phyloP scores from a whole-genome alignment of 169 alveolate species.

The Cardiosporidium cionae region DNA sequence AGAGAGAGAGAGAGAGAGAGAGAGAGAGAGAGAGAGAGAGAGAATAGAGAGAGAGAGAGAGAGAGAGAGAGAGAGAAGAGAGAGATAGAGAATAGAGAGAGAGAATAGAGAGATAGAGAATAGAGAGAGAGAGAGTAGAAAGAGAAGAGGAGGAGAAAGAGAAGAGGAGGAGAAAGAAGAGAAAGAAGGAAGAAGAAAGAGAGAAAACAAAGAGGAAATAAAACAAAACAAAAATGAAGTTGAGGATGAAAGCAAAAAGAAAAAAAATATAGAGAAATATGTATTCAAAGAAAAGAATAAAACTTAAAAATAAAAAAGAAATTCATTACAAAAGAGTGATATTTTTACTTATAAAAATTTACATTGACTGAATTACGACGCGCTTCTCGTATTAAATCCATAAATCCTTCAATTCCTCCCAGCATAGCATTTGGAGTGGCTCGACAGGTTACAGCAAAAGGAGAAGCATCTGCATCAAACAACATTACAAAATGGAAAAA shows the following conservation, averaged over 20 bases:
- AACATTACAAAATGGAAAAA: too few relatives aligned
- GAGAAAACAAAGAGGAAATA: not conserved
- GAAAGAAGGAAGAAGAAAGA: not conserved
- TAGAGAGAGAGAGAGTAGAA: too few relatives aligned
- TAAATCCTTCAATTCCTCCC: slow-evolving; percentile 75
- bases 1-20: too few relatives aligned
- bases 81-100: too few relatives aligned
- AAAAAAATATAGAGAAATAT: not conserved
- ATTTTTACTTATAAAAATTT: too few relatives aligned
- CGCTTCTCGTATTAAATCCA: slow-evolving; percentile 58
- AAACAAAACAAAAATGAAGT: not conserved
- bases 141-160: too few relatives aligned
- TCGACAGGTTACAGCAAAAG: slow-evolving; percentile 70
- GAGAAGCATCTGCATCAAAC: slow-evolving; percentile 57
- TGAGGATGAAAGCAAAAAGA: not conserved
- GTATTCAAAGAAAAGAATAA: not conserved
- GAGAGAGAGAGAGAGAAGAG: too few relatives aligned
- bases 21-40: too few relatives aligned
- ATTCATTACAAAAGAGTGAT: not conserved
- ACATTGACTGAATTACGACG: slow-evolving; percentile 55
- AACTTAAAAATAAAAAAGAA: not conserved
- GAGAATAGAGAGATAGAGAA: too few relatives aligned
- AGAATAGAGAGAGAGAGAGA: too few relatives aligned
- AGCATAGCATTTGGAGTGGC: slow-evolving; percentile 49
- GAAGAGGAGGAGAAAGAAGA: too few relatives aligned